A percentile compares a stretch with the other conserved stretches of the same genome.
These are phyloP conservation scores for Apiotrichum domesticum DNA, from an alignment of 1,284 basidiomycete species.

Conservation along the genomic window DNA sequence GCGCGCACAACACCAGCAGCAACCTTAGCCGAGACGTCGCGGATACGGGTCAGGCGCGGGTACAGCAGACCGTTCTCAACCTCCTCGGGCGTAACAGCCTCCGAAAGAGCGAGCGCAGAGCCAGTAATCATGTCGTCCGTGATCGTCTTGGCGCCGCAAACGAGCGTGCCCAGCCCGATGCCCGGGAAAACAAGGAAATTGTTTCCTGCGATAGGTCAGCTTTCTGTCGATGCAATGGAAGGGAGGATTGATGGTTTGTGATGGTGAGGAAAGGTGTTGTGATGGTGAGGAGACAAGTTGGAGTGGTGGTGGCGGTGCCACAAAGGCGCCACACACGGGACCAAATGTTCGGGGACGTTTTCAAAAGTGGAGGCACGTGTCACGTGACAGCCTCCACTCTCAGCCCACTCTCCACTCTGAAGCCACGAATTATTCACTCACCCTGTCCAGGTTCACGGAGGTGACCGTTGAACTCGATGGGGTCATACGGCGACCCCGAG, in stretches of 20 bases:
- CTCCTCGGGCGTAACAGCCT: conserved; percentile 70
- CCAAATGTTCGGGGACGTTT: too few species aligned
- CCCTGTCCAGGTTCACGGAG: conserved; percentile 77
- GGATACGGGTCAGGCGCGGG: conserved; percentile 69
- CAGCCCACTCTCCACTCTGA: too few species aligned
- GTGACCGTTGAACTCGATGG: conserved; percentile 57
- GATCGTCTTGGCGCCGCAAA: conserved; percentile 48
- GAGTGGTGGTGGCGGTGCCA: neutral
- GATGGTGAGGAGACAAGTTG: too few species aligned
- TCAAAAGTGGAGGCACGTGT: too few species aligned
- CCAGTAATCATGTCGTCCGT: conserved; percentile 50
- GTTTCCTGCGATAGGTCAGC: conserved; percentile 14
- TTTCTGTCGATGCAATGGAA: too few species aligned
- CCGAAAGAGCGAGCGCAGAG: conserved; percentile 63
- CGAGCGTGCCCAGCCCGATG: conserved; percentile 72
- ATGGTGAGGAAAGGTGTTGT: too few species aligned
- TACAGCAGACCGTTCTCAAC: conserved; percentile 61
- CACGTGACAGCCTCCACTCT: too few species aligned
- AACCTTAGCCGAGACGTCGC: conserved; percentile 73
- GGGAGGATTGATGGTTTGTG: too few species aligned
- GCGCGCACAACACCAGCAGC: conserved; percentile 66
- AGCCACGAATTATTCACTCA: conserved; percentile 21
- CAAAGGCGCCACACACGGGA: neutral
- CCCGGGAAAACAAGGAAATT: conserved; percentile 51
- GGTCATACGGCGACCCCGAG: conserved; percentile 77